Conservation (phyloP, 2,329 filamentous ascomycete species). For the Septoria petroselini region DNA sequence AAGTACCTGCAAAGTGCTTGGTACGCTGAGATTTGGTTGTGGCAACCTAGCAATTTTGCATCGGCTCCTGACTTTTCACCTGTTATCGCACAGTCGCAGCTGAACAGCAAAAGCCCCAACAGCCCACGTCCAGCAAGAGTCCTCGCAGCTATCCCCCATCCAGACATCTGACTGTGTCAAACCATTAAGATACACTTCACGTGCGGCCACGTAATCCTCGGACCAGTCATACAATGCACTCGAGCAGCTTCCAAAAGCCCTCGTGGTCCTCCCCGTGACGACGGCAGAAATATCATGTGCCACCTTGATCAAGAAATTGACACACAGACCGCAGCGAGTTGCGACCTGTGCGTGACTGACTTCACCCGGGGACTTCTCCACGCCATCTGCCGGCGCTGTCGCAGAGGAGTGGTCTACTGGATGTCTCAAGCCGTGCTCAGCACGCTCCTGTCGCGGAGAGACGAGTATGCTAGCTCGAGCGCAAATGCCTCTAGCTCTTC, state of each 20-base stretch:
- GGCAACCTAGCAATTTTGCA: no score
- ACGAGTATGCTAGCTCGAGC: background rate
- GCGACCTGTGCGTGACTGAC: conserved; percentile 22
- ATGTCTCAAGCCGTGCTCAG: conserved; percentile 19
- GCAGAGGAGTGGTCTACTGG: conserved; percentile 10
- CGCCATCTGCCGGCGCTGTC: conserved; percentile 21
- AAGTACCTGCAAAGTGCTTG: no score
- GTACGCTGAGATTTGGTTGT: no score
- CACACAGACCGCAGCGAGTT: conserved; percentile 21
- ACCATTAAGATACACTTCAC: conserved; percentile 21
- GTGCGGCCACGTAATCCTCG: conserved; percentile 23
- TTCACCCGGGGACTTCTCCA: conserved; percentile 17
- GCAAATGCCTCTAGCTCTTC: background rate
- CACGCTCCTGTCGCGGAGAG: conserved; percentile 3
- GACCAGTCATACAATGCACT: conserved; percentile 22
- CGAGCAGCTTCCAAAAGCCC: conserved; percentile 3
- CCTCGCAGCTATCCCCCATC: no score
- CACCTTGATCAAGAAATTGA: conserved; percentile 6
- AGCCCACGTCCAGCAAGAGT: no score
- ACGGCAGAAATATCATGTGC: conserved; percentile 18
- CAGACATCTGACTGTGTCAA: conserved; percentile 20
- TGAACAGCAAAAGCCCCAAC: no score
- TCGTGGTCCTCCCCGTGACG: conserved; percentile 14
- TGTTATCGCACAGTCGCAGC: no score
- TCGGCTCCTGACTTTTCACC: no score